Percentiles rank a stretch among this genome's conserved stretches.
Evolutionary conservation across 169 alveolate species (phyloP).

Genomic region (Cryptosporidium parvum): DNA sequence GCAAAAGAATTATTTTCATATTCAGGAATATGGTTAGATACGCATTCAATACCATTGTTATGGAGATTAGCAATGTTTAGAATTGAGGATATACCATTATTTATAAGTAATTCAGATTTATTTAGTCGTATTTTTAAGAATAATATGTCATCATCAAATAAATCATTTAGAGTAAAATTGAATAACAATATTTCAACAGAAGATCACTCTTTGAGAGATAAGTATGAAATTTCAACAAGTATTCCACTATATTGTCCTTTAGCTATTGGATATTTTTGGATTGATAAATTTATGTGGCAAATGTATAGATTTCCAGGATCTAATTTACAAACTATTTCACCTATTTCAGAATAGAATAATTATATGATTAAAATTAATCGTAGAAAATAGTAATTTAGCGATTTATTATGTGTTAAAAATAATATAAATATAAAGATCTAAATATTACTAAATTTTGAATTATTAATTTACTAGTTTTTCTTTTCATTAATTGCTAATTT

Average conservation of each 20-base stretch:
- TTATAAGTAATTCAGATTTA: neutral
- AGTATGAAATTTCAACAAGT: neutral
- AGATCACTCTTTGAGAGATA: neutral
- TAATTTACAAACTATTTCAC: constrained; percentile 22
- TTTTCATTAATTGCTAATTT: too few relatives aligned
- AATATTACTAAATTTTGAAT: too few relatives aligned
- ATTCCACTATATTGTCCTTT: constrained; percentile 57
- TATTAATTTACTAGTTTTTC: too few relatives aligned
- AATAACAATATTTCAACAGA: neutral
- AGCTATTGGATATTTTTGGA: constrained; percentile 58
- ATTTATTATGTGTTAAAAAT: too few relatives aligned
- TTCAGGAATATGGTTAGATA: constrained; percentile 46
- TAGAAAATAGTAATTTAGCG: neutral
- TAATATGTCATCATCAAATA: neutral
- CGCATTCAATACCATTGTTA: constrained; percentile 44
- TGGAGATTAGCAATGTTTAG: constrained; percentile 58
- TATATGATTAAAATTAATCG: neutral
- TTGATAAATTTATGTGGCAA: constrained; percentile 70
- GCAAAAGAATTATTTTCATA: constrained; percentile 26
- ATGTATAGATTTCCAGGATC: constrained; percentile 70
- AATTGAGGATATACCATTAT: constrained; percentile 51
- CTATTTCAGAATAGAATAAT: constrained; percentile 10
- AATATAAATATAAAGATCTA: neutral
- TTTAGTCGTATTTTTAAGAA: neutral
- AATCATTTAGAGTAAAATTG: constrained; percentile 8